phyloP scores from a whole-genome alignment of 225 moss, liverwort and hornwort species.

The Bryum argenteum region DNA sequence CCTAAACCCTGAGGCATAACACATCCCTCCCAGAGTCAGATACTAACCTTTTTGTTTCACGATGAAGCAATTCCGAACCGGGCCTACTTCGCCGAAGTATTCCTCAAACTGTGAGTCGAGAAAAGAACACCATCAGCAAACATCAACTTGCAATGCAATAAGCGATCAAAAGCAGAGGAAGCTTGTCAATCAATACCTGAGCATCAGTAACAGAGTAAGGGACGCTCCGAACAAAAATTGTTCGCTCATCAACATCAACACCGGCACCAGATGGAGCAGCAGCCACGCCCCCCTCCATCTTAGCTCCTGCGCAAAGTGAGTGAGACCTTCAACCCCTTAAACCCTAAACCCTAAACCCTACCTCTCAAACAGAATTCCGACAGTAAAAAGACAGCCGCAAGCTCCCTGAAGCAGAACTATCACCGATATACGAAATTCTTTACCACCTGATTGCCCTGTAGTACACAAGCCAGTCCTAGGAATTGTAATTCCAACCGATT shows the following conservation, averaged over 20 bases:
- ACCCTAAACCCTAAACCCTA: too few relatives aligned
- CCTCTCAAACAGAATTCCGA: too few relatives aligned
- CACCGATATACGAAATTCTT: too few relatives aligned
- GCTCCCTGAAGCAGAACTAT: too few relatives aligned
- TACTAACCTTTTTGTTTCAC: slow-evolving; percentile 88
- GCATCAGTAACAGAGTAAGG: slow-evolving; percentile 48
- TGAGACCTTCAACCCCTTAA: too few relatives aligned
- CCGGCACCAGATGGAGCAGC: neutral
- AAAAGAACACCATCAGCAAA: neutral
- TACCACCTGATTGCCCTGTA: too few relatives aligned
- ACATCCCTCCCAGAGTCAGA: neutral
- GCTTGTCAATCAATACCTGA: slow-evolving; percentile 28
- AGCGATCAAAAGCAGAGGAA: neutral
- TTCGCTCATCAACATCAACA: slow-evolving; percentile 54
- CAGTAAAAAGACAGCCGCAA: too few relatives aligned
- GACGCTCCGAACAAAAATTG: slow-evolving; percentile 61
- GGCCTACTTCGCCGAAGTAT: slow-evolving; percentile 84
- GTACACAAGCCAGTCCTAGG: too few relatives aligned
- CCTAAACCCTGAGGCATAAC: too few relatives aligned
- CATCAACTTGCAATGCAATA: neutral
- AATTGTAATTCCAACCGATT: too few relatives aligned
- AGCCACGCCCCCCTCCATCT: slow-evolving; percentile 26
- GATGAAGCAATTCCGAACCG: slow-evolving; percentile 95
- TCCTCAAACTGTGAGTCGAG: slow-evolving; percentile 67
- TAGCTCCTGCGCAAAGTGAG: too few relatives aligned